Evolutionary conservation across 2,329 filamentous ascomycete species (phyloP).

Genomic region (Acrocalymma vagum): DNA sequence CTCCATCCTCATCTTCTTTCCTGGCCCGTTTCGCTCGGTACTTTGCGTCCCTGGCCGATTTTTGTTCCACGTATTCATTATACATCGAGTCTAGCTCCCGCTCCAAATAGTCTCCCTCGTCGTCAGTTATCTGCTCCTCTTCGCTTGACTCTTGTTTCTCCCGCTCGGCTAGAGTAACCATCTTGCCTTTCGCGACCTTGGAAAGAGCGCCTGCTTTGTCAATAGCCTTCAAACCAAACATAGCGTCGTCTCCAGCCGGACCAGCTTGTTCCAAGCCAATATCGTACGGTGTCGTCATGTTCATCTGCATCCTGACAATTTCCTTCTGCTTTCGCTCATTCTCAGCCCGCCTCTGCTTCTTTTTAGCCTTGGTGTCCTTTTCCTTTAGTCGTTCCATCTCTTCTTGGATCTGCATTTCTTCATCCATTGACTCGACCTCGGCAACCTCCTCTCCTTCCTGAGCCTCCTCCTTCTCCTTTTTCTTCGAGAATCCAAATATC

Average conservation of each 20-base stretch:
- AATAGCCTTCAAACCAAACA: conserved; percentile 85
- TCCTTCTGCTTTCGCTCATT: conserved; percentile 96
- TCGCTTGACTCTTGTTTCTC: conserved; percentile 57
- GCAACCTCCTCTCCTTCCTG: conserved; percentile 72
- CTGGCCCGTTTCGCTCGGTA: conserved; percentile 89
- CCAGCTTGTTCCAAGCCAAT: conserved; percentile 91
- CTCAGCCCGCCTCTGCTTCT: conserved; percentile 83
- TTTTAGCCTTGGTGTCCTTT: conserved; percentile 77
- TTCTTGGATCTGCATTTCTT: conserved; percentile 89
- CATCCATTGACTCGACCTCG: conserved; percentile 89
- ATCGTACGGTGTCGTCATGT: conserved; percentile 95
- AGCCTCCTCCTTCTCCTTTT: conserved; percentile 66
- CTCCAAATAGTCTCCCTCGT: conserved; percentile 84
- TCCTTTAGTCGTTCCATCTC: conserved; percentile 86
- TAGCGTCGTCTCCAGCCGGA: conserved; percentile 78
- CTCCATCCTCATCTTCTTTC: conserved; percentile 74
- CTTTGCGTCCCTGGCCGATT: conserved; percentile 83
- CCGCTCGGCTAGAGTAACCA: conserved; percentile 71
- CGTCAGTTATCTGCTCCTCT: conserved; percentile 68
- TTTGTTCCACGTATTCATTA: conserved; percentile 81
- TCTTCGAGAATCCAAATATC: conserved; percentile 84
- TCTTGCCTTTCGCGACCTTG: conserved; percentile 78
- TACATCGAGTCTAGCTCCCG: conserved; percentile 88
- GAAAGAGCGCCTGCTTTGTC: conserved; percentile 77
- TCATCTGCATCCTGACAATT: conserved; percentile 94